phyloP scores from a whole-genome alignment of 2,329 filamentous ascomycete species.

The Rhinocladiella mackenziei region DNA sequence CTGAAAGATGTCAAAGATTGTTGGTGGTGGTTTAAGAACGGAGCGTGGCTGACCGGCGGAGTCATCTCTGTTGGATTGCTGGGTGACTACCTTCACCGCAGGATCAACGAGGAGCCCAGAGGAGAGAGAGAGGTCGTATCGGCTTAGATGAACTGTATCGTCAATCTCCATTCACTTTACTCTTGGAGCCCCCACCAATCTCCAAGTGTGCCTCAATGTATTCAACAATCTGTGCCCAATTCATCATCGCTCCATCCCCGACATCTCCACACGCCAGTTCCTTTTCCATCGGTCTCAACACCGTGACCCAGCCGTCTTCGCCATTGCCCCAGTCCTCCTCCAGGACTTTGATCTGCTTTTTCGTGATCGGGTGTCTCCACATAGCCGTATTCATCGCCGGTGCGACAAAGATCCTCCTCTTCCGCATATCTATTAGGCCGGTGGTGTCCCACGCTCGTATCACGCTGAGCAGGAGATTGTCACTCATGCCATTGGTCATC shows the following conservation, averaged over 20 bases:
- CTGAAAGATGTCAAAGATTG: constrained; percentile 56
- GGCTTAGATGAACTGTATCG: constrained; percentile 9
- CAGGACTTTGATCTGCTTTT: constrained; percentile 64
- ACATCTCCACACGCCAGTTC: constrained; percentile 78
- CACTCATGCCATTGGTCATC: constrained; percentile 70
- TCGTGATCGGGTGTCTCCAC: constrained; percentile 82
- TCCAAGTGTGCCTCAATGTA: constrained; percentile 18
- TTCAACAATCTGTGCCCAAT: constrained; percentile 70
- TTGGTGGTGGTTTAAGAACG: constrained; percentile 63
- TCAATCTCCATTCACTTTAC: constrained; percentile 17
- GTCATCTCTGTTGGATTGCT: constrained; percentile 54
- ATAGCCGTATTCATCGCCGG: constrained; percentile 87
- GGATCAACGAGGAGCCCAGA: constrained; percentile 19
- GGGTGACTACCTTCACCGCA: constrained; percentile 48
- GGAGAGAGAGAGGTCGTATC: not conserved
- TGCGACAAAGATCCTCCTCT: constrained; percentile 69
- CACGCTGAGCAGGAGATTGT: constrained; percentile 69
- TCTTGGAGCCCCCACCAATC: no score
- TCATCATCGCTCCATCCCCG: constrained; percentile 76
- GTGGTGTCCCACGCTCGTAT: constrained; percentile 83
- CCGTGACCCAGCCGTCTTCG: constrained; percentile 59
- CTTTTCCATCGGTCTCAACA: constrained; percentile 71
- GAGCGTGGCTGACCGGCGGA: constrained; percentile 59
- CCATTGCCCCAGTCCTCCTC: constrained; percentile 67
- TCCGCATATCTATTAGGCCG: constrained; percentile 54